Base-by-base conservation (phyloP, 139 green algal species). In the Chlorella vulgaris region DNA sequence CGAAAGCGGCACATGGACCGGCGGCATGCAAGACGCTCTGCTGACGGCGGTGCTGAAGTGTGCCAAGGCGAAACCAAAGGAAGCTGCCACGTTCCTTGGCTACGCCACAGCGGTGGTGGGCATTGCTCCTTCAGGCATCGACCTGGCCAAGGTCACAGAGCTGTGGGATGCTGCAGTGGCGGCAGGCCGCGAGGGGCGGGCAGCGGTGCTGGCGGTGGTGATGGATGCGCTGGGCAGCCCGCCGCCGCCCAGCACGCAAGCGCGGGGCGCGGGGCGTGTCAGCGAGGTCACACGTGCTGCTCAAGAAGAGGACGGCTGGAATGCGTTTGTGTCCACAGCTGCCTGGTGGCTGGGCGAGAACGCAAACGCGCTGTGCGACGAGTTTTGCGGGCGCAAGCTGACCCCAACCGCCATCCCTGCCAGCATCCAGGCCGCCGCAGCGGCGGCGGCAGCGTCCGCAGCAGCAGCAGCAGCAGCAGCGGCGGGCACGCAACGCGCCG, bases 331-430 rank as follows among this genome's bases (percentile, higher is more conserved):
- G 74, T 68, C 74, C 39, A 88, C 80, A 15, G 83, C 87, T 4
- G 84, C 83, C 2, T 91, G 89, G 87, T 97, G 94, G 94, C 82
- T 97, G 65, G 94, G 93, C 6, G 93, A 96, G 88, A 84, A 95
- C 61, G 83, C 89, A 24, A 97, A 96, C 85, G 84, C 82, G 36
- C 80, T 90, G 0, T 80, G 88, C 29, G 86, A 87, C 19, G 90
- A 93, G 70, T 89, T 87, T 55, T 62, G 29, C 22, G 76, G 76
- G 31, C 76, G 76, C 61, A 60, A 73, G 75, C 75, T 81, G 39
- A 28, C 31, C 19, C 75, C 75, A 15, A 29, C 61, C 2, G 40
- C 61, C 6, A 7, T 53, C 8, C 62, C 73, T 10, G 13, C 26
- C 3, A 29, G 40, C 42, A 70, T 75, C 42, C 29, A 35, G 22